A percentile compares a stretch with the other conserved stretches of the same genome.
Conservation (phyloP, 1,139 yeast species). For the Arxiozyma slooffiae region DNA sequence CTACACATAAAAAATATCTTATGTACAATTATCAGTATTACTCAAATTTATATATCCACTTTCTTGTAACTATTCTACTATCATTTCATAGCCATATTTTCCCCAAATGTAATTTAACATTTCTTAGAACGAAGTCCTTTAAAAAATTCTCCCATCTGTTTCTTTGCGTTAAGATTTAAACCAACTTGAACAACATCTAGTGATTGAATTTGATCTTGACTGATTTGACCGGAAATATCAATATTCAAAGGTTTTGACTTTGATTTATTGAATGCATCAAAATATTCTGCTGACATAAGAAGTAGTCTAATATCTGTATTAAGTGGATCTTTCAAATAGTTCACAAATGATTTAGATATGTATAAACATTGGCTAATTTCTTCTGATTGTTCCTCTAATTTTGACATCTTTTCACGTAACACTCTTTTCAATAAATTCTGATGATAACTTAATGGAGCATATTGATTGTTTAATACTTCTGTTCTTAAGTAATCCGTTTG, state of each 20-base stretch:
- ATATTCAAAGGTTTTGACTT: neutral
- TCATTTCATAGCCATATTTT: neutral
- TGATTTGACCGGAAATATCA: neutral
- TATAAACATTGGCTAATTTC: conserved; percentile 14
- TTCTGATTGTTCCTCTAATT: conserved; percentile 9
- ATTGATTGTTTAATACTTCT: conserved; percentile 6
- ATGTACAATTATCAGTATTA: too few species aligned
- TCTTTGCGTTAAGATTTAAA: conserved; percentile 20
- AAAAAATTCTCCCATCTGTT: conserved; percentile 21
- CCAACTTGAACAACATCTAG: conserved; percentile 23
- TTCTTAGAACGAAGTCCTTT: conserved; percentile 7
- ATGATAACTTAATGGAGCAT: conserved; percentile 15
- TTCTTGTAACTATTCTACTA: neutral
- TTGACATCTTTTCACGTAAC: conserved; percentile 17
- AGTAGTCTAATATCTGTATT: neutral
- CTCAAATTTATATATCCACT: too few species aligned
- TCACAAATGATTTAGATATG: conserved; percentile 13
- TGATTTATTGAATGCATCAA: neutral
- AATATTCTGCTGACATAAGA: neutral
- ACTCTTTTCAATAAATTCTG: conserved; percentile 16
- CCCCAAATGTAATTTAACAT: neutral
- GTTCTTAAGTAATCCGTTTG: conserved; percentile 10
- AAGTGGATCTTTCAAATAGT: conserved; percentile 1
- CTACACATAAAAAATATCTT: neutral
- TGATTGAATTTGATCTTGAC: conserved; percentile 7